Base-by-base conservation (phyloP, 2,329 filamentous ascomycete species). In the Trichoderma asperellum region DNA sequence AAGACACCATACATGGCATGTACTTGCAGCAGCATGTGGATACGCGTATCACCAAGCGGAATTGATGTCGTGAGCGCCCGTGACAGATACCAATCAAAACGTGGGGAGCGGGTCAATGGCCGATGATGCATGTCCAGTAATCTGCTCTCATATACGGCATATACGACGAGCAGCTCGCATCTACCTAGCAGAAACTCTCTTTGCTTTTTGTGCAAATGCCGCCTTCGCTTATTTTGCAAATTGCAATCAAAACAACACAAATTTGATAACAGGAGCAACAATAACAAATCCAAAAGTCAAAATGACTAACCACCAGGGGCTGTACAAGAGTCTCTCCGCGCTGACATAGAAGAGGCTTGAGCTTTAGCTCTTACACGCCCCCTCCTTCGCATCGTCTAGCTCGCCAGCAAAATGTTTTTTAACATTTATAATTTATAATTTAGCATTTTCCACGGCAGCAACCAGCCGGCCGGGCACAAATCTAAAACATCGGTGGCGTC, bases 31-130 rank as follows among this genome's bases (percentile, higher is more conserved):
- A 40, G 37, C 37, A 40, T 40, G 37, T 43, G 49, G 62, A 65
- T 64, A 64, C 61, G 61, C 61, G 61, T 64, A 64, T 64, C 37
- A 55, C 52, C 35, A 60, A 21, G 35, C 24, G 58, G 58, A 47
- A 29, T 27, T 35, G n/a, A 32, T 21, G 24, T 32, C 14, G 35
- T 21, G 29, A 12, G 32, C 2, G 37, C 24, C 34, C 32, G 21
- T 63, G 60, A 63, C 60, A 53, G 60, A 47, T 29, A 34, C 59
- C 52, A 24, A 43, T 10, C 2, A 24, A 65, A 43, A 35, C 35
- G 37, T 49, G 62, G 62, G 62, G 37, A 65, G 34, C 47, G 52
- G 62, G 62, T 65, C 35, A 12, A 52, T 56, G 18, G n/a, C 29
- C 29, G 29, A 32, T 55, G 43, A 47, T 21, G 2, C 12, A 47